phyloP scores from a whole-genome alignment of 1,284 basidiomycete species.

The Leccinum fallax region DNA sequence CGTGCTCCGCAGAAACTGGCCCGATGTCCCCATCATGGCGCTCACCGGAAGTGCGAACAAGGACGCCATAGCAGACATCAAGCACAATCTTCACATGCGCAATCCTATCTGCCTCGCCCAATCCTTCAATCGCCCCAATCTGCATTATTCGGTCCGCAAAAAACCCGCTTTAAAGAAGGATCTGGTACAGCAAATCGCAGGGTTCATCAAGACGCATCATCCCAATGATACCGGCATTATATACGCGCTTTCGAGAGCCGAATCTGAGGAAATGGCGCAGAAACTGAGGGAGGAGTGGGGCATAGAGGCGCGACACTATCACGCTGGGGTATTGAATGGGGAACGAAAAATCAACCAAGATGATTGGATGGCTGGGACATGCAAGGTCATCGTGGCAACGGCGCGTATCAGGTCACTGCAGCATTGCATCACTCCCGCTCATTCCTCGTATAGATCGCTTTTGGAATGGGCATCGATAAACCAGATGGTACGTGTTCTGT shows the following conservation, averaged over 20 bases:
- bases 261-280: slow-evolving; percentile 81
- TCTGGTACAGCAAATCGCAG: slow-evolving; percentile 66
- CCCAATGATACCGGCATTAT: slow-evolving; percentile 79
- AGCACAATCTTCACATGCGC: slow-evolving; percentile 65
- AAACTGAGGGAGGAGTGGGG: slow-evolving; percentile 57
- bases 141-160: slow-evolving; percentile 78
- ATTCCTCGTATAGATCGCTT: slow-evolving; percentile 64
- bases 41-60: slow-evolving; percentile 92
- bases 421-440: slow-evolving; percentile 13
- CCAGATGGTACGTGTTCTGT: slow-evolving; percentile 55
- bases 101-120: slow-evolving; percentile 67
- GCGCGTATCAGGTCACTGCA: slow-evolving; percentile 39
- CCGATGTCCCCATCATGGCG: slow-evolving; percentile 89
- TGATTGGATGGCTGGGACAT: slow-evolving; percentile 76
- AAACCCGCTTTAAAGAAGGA: slow-evolving; percentile 51
- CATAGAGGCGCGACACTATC: slow-evolving; percentile 81
- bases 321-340: slow-evolving; percentile 73
- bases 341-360: slow-evolving; percentile 70
- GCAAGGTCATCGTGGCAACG: slow-evolving; percentile 91
- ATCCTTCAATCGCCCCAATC: slow-evolving; percentile 93
- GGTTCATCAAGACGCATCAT: slow-evolving; percentile 69
- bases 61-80: slow-evolving; percentile 80
- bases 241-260: slow-evolving; percentile 75
- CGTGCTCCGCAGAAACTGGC: slow-evolving; percentile 72
- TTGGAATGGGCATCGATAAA: slow-evolving; percentile 99